These are phyloP conservation scores for Lactarius hengduanensis DNA, from an alignment of 768 basidiomycete species.

Conservation along the genomic window DNA sequence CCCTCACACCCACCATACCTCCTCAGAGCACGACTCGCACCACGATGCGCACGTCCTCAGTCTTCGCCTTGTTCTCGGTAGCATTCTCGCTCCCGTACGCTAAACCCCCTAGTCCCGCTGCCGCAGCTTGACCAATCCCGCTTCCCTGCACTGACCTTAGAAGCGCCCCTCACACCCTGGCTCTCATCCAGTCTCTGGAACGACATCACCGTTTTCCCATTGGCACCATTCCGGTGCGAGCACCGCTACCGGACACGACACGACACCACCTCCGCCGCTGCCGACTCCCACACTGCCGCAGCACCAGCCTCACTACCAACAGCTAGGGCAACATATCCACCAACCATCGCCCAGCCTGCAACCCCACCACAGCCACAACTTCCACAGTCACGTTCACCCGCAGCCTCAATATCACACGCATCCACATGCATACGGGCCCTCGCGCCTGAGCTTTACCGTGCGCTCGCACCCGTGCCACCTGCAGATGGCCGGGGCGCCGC, in stretches of 20 bases:
- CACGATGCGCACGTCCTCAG: slow-evolving; percentile 35
- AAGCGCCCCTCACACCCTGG: slow-evolving; percentile 47
- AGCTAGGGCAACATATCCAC: slow-evolving; percentile 12
- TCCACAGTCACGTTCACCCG: slow-evolving; percentile 12
- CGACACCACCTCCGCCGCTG: slow-evolving; percentile 29
- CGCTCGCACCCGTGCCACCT: slow-evolving; percentile 30
- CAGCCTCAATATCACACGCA: slow-evolving; percentile 29
- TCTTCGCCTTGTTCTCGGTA: slow-evolving; percentile 56
- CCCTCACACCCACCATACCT: background rate
- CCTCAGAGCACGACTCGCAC: slow-evolving; percentile 32
- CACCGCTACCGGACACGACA: slow-evolving; percentile 8
- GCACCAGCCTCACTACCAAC: slow-evolving; percentile 4
- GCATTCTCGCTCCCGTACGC: slow-evolving; percentile 58
- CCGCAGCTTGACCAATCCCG: slow-evolving; percentile 4
- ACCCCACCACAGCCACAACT: slow-evolving; percentile 3
- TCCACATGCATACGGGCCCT: slow-evolving; percentile 36
- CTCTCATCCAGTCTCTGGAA: slow-evolving; percentile 51
- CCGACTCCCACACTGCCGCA: slow-evolving; percentile 28
- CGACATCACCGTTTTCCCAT: slow-evolving; percentile 47
- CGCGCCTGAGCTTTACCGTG: slow-evolving; percentile 40
- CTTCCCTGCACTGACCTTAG: slow-evolving; percentile 32
- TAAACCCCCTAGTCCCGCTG: slow-evolving; percentile 20
- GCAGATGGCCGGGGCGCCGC: slow-evolving; percentile 21
- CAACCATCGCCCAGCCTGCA: slow-evolving; percentile 14
- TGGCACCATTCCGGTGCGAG: slow-evolving; percentile 32